Evolutionary conservation across 495 filamentous ascomycete species (phyloP).

Genomic region (Xylaria palmicola): DNA sequence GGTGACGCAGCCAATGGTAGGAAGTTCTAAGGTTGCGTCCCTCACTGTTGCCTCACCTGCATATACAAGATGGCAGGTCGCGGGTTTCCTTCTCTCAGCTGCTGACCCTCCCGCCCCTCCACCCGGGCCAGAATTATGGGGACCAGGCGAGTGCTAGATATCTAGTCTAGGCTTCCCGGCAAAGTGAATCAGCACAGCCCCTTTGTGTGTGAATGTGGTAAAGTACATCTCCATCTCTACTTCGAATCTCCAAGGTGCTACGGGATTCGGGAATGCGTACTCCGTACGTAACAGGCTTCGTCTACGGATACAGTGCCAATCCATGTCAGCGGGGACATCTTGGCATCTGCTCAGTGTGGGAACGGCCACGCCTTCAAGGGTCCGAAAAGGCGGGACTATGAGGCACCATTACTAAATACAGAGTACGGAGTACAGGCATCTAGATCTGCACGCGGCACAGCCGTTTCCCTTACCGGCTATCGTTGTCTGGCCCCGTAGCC

Average conservation of each 20-base stretch:
- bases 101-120: background rate
- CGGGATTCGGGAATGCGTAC: no score
- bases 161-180: background rate
- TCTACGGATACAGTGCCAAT: no score
- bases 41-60: background rate
- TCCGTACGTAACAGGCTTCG: no score
- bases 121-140: background rate
- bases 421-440: background rate
- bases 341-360: conserved; percentile 1
- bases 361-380: background rate
- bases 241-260: no score
- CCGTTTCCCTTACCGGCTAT: background rate
- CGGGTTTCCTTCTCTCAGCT: background rate
- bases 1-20: background rate
- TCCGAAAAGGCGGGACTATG: background rate
- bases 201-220: background rate
- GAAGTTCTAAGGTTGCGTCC: background rate
- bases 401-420: background rate
- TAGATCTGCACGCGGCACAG: background rate
- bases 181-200: background rate
- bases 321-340: no score
- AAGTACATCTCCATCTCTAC: no score
- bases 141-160: background rate
- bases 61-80: background rate
- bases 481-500: background rate